phyloP scores from a whole-genome alignment of 352 stramenopile genomes.

The Phytophthora brassicae region DNA sequence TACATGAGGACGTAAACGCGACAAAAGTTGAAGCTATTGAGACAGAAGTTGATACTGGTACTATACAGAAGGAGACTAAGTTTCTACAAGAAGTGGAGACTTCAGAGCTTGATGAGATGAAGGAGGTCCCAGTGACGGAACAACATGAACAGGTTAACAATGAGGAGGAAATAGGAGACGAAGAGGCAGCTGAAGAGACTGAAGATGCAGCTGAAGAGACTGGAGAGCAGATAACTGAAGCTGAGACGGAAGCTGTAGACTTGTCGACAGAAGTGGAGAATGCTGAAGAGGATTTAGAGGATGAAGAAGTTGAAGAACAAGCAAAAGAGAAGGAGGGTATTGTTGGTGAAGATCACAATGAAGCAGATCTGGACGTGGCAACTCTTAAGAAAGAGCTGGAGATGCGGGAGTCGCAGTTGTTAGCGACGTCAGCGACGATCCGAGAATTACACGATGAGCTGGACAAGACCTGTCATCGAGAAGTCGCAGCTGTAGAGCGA shows the following conservation, averaged over 20 bases:
- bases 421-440: constrained; percentile 65
- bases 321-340: background rate
- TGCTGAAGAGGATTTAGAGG: background rate
- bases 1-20: background rate
- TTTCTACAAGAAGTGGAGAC: constrained; percentile 2
- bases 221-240: background rate
- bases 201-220: too few relatives aligned
- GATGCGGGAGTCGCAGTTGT: constrained; percentile 63
- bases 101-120: constrained; percentile 1
- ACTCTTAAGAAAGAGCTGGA: constrained; percentile 43
- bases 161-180: background rate
- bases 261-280: too few relatives aligned
- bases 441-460: constrained; percentile 76
- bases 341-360: constrained; percentile 1
- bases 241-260: too few relatives aligned
- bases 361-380: constrained; percentile 7
- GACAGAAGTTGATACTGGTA: background rate
- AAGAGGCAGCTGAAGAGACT: constrained; percentile 4
- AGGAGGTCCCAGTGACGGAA: background rate
- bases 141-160: background rate
- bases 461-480: constrained; percentile 68
- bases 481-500: constrained; percentile 62
- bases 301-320: constrained; percentile 7
- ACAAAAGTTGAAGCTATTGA: background rate
- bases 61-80: background rate